phyloP scores from a whole-genome alignment of 495 filamentous ascomycete genomes.

The Neurospora sp. region DNA sequence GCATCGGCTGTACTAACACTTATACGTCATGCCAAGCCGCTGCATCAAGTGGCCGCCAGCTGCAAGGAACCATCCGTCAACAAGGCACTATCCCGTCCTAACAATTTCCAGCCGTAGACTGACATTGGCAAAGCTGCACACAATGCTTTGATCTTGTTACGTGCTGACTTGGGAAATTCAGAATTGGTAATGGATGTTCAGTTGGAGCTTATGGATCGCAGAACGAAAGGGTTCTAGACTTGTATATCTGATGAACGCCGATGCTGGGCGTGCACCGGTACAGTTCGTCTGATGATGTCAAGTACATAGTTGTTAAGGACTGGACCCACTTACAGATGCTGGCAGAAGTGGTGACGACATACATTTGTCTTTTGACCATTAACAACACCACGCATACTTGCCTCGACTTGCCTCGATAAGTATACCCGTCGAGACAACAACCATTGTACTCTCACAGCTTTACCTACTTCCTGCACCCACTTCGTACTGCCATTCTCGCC shows the following conservation, averaged over 20 bases:
- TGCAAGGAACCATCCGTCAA: background rate
- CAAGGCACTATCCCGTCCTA: background rate
- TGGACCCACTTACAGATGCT: background rate
- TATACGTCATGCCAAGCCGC: background rate
- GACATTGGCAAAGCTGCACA: background rate
- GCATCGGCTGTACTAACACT: background rate
- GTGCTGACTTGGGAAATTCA: background rate
- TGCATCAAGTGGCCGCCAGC: background rate
- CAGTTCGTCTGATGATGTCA: background rate
- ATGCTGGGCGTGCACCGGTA: background rate
- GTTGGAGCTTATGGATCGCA: background rate
- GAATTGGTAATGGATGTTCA: background rate
- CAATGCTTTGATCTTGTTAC: background rate
- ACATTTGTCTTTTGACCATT: background rate
- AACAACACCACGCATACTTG: background rate
- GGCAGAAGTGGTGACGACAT: background rate
- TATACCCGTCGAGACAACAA: background rate
- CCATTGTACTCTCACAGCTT: background rate
- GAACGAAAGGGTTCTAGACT: background rate
- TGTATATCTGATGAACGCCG: background rate
- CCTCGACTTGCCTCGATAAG: background rate
- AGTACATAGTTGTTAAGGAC: background rate
- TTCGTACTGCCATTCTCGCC: background rate
- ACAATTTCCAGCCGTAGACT: background rate
- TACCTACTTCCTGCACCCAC: background rate